These are phyloP conservation scores for Chrysanthemum seticuspe DNA, from an alignment of 129 eudicot species.

Conservation along the genomic window DNA sequence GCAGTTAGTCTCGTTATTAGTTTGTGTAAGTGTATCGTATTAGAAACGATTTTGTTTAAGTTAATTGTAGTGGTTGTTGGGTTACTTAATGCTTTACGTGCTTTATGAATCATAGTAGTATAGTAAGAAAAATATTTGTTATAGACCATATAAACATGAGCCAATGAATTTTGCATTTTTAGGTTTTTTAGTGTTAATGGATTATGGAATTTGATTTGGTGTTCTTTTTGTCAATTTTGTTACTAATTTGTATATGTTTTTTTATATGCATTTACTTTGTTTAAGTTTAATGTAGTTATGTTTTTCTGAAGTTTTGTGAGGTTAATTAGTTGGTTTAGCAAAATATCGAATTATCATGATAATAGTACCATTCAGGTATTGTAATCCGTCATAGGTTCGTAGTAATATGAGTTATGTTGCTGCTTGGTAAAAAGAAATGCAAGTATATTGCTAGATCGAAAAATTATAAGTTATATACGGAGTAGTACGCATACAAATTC, in stretches of 20 bases:
- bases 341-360: no score
- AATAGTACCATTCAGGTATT: no score
- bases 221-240: background rate
- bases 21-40: background rate
- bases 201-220: background rate
- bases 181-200: no score
- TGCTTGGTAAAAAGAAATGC: no score
- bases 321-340: no score
- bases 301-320: background rate
- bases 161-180: no score
- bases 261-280: background rate
- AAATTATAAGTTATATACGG: no score
- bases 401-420: no score
- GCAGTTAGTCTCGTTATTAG: background rate
- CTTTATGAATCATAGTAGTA: background rate
- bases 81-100: background rate
- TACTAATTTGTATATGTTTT: background rate
- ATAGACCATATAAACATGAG: no score
- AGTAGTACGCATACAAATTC: background rate
- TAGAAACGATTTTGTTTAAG: background rate
- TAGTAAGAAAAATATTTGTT: no score
- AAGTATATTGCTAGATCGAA: no score
- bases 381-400: no score
- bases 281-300: background rate
- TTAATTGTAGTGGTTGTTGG: background rate